Evolutionary conservation across 2,329 filamentous ascomycete species (phyloP).

Genomic region (Celoporthe dispersa): DNA sequence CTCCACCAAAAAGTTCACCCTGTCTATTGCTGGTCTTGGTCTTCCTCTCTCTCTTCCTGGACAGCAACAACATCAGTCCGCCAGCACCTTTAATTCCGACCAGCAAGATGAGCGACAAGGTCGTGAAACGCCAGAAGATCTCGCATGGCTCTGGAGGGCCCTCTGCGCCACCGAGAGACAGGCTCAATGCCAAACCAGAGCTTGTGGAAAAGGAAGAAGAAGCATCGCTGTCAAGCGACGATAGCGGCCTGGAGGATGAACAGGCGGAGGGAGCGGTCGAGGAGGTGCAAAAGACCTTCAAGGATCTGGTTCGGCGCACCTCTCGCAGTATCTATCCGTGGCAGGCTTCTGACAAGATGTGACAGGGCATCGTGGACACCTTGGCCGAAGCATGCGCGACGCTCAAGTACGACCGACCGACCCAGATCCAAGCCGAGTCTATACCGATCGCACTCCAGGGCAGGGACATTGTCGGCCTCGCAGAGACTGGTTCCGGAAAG

Average conservation of each 20-base stretch:
- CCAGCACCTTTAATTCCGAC: neutral
- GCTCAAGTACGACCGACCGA: slow-evolving; percentile 83
- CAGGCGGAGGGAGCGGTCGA: slow-evolving; percentile 34
- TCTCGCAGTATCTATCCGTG: neutral
- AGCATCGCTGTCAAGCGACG: slow-evolving; percentile 28
- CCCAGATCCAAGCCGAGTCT: slow-evolving; percentile 83
- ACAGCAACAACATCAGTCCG: neutral
- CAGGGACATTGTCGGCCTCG: slow-evolving; percentile 87
- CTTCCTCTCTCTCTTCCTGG: neutral
- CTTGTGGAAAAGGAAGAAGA: neutral
- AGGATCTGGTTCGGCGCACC: slow-evolving; percentile 55
- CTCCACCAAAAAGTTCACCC: slow-evolving; percentile 42
- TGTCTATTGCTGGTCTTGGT: neutral
- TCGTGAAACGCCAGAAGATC: slow-evolving; percentile 48
- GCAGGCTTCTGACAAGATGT: neutral
- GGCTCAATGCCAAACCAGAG: slow-evolving; percentile 25
- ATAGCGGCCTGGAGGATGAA: slow-evolving; percentile 31
- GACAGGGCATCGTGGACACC: slow-evolving; percentile 79
- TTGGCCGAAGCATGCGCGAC: slow-evolving; percentile 86
- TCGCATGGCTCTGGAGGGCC: slow-evolving; percentile 35
- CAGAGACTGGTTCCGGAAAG: slow-evolving; percentile 95
- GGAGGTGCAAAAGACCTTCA: slow-evolving; percentile 61
- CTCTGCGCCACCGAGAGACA: slow-evolving; percentile 16
- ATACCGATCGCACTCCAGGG: slow-evolving; percentile 80
- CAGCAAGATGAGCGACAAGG: slow-evolving; percentile 17